phyloP scores from a whole-genome alignment of 1,139 yeast genomes.

The Blastobotrys proliferans region DNA sequence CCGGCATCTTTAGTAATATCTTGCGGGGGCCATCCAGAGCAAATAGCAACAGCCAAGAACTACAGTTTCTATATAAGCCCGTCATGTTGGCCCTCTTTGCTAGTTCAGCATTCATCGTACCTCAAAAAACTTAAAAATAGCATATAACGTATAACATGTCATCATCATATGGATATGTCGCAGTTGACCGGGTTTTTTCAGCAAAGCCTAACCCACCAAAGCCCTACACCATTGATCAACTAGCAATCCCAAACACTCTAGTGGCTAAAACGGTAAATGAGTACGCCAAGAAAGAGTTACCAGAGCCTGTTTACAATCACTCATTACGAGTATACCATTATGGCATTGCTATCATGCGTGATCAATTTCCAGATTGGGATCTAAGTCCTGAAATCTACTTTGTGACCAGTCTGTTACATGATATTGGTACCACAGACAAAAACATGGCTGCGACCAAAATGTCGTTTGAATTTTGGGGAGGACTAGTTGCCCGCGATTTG shows the following conservation, averaged over 20 bases:
- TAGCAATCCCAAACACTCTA: slow-evolving; percentile 1
- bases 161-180: slow-evolving; percentile 8
- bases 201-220: slow-evolving; percentile 2
- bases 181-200: slow-evolving; percentile 7
- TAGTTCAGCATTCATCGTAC: no score
- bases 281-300: slow-evolving; percentile 18
- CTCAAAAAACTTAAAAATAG: no score
- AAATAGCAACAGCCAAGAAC: no score
- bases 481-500: slow-evolving; percentile 20
- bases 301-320: slow-evolving; percentile 20
- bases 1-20: neutral
- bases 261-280: slow-evolving; percentile 1
- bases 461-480: slow-evolving; percentile 25
- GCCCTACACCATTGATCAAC: neutral
- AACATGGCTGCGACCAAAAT: slow-evolving; percentile 22
- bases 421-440: slow-evolving; percentile 23
- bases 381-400: slow-evolving; percentile 19
- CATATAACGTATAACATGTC: no score
- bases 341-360: slow-evolving; percentile 20
- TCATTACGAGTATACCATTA: slow-evolving; percentile 21
- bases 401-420: slow-evolving; percentile 20
- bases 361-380: slow-evolving; percentile 23
- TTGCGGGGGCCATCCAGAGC: no score
- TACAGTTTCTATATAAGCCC: no score
- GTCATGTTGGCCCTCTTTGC: no score